phyloP scores from a whole-genome alignment of 352 stramenopile genomes.

The Phytophthora multivora region DNA sequence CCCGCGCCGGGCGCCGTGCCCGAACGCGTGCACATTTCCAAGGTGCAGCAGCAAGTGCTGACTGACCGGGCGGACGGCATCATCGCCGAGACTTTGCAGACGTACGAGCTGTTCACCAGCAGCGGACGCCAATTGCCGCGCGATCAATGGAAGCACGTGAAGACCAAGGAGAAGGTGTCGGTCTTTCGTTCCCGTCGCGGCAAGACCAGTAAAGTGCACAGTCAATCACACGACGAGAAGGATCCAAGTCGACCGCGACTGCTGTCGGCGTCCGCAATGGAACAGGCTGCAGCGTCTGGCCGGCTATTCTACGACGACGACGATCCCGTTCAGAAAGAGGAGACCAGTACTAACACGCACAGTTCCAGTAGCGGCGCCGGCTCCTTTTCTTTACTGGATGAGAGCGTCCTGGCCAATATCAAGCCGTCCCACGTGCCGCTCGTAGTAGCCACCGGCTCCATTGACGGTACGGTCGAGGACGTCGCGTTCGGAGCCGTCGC shows the following conservation, averaged over 20 bases:
- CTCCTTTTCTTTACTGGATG: constrained; percentile 37
- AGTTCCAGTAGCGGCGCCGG: constrained; percentile 36
- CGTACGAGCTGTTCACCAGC: constrained; percentile 53
- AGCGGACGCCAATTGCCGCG: constrained; percentile 33
- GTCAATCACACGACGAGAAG: constrained; percentile 28
- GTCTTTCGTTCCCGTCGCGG: constrained; percentile 51
- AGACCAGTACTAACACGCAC: constrained; percentile 24
- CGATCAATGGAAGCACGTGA: constrained; percentile 58
- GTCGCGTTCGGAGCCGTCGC: constrained; percentile 33
- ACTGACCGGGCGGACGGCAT: constrained; percentile 52
- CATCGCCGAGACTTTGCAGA: constrained; percentile 57
- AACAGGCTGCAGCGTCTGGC: constrained; percentile 22
- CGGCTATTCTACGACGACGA: constrained; percentile 26
- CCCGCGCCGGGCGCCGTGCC: constrained; percentile 14
- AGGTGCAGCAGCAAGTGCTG: constrained; percentile 40
- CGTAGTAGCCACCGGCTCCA: constrained; percentile 31
- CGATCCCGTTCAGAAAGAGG: constrained; percentile 14
- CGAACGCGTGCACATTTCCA: constrained; percentile 21
- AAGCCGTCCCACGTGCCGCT: constrained; percentile 31
- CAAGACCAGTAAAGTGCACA: constrained; percentile 16
- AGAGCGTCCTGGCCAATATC: constrained; percentile 27
- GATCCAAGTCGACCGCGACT: constrained; percentile 40
- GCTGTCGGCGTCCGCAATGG: constrained; percentile 35
- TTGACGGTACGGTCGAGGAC: constrained; percentile 42
- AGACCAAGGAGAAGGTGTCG: constrained; percentile 51